Base-by-base conservation (phyloP, 2,329 filamentous ascomycete species). In the Lecanosticta acicola region DNA sequence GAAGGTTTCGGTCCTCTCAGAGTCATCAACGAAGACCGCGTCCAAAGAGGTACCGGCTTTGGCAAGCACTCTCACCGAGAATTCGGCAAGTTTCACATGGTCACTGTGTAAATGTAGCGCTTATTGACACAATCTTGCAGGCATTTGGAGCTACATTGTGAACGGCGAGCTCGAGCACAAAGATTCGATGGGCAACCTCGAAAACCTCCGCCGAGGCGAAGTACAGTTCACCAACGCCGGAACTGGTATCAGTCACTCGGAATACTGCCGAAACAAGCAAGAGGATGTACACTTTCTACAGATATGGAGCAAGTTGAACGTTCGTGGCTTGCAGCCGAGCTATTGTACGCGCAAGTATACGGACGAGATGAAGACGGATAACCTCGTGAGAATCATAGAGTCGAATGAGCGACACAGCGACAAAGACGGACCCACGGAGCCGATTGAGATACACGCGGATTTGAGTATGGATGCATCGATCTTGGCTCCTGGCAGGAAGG, bases 221-320 rank as follows among this genome's bases (percentile, higher is more conserved):
- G 85, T 94, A 36, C 88, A 94, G 62, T 94, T 94, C 67, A 94
- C 88, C 8, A 89, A 84, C 11, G 88, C 86, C n/a, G 88, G 88
- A 44, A 88, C 80, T 3, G 79, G 80, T 4, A 83, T 94, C 59
- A 79, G 87, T 1, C 87, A 94, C 66, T 85, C 81, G 5, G 88
- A 94, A 68, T 81, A 84, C 68, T 93, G 91, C 67, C 82, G 93
- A 68, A 81, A 87, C 64, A 65, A 71, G 43, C 69, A 76, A 11
- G 79, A 86, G 36, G 80, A 84, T 18, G 84, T 87, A 10, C 87
- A 94, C 63, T 94, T 94, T 62, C 70, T 94, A 26, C 88, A 94
- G 68, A 94, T 94, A 58, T 94, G 87, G 88, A 87, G 83, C 1
- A 72, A 87, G 40, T 87, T 87, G 0, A 90, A 87, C 78, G 81